These are phyloP conservation scores for Endotrypanum monterogeii DNA, from an alignment of 208 protist species.

Conservation along the genomic window DNA sequence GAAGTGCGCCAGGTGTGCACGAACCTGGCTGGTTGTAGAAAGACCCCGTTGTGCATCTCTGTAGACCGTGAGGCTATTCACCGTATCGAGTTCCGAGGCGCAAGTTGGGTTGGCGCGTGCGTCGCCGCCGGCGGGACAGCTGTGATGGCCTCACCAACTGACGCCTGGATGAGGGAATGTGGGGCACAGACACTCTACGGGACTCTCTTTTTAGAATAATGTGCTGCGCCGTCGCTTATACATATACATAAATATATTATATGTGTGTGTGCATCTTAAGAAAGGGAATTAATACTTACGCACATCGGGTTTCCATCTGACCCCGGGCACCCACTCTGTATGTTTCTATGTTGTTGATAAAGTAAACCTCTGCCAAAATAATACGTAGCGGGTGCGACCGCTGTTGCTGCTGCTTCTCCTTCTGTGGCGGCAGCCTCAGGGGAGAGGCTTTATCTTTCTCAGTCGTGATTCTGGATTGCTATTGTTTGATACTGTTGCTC, in stretches of 20 bases:
- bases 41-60: background rate
- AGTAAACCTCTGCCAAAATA: too few relatives aligned
- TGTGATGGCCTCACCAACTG: background rate
- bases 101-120: slow-evolving; percentile 26
- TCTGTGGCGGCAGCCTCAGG: background rate
- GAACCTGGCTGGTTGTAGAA: background rate
- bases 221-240: too few relatives aligned
- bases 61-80: background rate
- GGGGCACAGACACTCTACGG: slow-evolving; percentile 18
- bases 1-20: slow-evolving; percentile 3
- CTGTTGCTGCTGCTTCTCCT: background rate
- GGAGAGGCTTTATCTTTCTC: background rate
- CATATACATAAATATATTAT: too few relatives aligned
- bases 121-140: slow-evolving; percentile 19
- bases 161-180: slow-evolving; percentile 12
- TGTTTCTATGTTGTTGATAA: too few relatives aligned
- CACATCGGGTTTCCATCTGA: too few relatives aligned
- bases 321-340: too few relatives aligned
- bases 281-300: too few relatives aligned
- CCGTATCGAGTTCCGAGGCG: slow-evolving; percentile 20
- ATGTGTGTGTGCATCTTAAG: too few relatives aligned
- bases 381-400: too few relatives aligned
- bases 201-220: slow-evolving; percentile 3
- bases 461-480: background rate
- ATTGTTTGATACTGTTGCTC: background rate